Conservation (phyloP, 1,284 basidiomycete species). For the Ustilago sp. region DNA sequence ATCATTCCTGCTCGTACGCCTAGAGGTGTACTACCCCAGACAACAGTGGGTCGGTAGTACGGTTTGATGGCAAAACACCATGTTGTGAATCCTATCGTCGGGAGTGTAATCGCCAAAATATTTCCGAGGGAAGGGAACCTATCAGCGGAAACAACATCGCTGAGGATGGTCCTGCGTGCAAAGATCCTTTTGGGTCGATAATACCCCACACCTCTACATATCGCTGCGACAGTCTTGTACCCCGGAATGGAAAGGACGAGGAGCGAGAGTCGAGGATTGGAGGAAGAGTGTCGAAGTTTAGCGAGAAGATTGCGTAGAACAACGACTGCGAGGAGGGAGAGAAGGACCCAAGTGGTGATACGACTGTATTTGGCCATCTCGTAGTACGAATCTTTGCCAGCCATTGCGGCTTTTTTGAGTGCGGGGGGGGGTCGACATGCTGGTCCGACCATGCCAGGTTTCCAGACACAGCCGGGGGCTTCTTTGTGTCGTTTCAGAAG, state of each 20-base stretch:
- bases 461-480: conserved; percentile 43
- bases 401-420: conserved; percentile 45
- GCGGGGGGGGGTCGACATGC: conserved; percentile 40
- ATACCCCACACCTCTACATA: conserved; percentile 40
- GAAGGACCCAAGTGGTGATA: conserved; percentile 75
- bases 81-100: conserved; percentile 29
- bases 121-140: conserved; percentile 46
- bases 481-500: conserved; percentile 43
- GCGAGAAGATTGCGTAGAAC: conserved; percentile 30
- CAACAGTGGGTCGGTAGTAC: conserved; percentile 52
- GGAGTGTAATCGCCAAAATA: conserved; percentile 25
- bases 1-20: conserved; percentile 61
- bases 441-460: conserved; percentile 49
- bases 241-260: conserved; percentile 26
- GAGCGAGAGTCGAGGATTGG: conserved; percentile 8
- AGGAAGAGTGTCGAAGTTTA: conserved; percentile 16
- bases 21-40: conserved; percentile 58
- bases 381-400: conserved; percentile 50
- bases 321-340: conserved; percentile 29
- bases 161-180: conserved; percentile 24
- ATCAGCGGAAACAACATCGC: conserved; percentile 29
- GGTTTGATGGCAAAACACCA: conserved; percentile 59
- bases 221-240: conserved; percentile 20
- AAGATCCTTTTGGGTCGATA: conserved; percentile 41
- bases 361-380: conserved; percentile 93